Conservation (phyloP, 176 grass and related monocot genomes). For the Triticum turgidum region DNA sequence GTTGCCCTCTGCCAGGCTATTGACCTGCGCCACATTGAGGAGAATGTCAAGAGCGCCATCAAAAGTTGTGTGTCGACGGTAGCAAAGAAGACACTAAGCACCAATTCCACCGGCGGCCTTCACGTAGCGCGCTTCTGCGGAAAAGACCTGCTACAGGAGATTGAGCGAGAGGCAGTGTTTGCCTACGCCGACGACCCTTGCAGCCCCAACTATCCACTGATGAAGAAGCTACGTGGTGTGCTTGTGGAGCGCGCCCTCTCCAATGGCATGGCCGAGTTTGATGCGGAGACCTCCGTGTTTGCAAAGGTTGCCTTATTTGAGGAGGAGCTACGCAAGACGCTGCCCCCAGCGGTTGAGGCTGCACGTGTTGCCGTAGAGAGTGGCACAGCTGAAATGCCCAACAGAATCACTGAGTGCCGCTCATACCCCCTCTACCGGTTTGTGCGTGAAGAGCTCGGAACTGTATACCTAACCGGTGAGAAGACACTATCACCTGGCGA, state of each 20-base stretch:
- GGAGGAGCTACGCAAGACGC: conserved; percentile 36
- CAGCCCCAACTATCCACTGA: conserved; percentile 65
- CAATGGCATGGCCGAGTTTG: conserved; percentile 49
- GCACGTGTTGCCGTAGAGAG: conserved; percentile 40
- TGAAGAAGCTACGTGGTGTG: conserved; percentile 65
- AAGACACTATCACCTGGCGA: conserved; percentile 62
- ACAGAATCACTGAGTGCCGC: conserved; percentile 51
- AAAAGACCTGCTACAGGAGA: conserved; percentile 57
- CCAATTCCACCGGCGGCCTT: conserved; percentile 40
- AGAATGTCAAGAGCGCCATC: conserved; percentile 57
- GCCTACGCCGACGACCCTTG: conserved; percentile 73
- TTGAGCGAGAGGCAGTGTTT: conserved; percentile 61
- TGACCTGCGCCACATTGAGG: conserved; percentile 70
- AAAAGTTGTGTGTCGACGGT: conserved; percentile 50
- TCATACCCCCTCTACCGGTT: conserved; percentile 52
- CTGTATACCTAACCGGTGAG: conserved; percentile 61
- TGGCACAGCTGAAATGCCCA: conserved; percentile 34
- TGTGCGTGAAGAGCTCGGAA: conserved; percentile 45
- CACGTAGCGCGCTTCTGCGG: conserved; percentile 55
- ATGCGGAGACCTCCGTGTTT: conserved; percentile 48
- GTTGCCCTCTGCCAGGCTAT: conserved; percentile 66
- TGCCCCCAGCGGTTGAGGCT: conserved; percentile 48
- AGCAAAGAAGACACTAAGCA: conserved; percentile 59
- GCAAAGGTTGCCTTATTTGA: conserved; percentile 62
- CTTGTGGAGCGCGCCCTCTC: conserved; percentile 57